phyloP scores from a whole-genome alignment of 805 yeast species.

The Kluyveromyces wickerhamii region DNA sequence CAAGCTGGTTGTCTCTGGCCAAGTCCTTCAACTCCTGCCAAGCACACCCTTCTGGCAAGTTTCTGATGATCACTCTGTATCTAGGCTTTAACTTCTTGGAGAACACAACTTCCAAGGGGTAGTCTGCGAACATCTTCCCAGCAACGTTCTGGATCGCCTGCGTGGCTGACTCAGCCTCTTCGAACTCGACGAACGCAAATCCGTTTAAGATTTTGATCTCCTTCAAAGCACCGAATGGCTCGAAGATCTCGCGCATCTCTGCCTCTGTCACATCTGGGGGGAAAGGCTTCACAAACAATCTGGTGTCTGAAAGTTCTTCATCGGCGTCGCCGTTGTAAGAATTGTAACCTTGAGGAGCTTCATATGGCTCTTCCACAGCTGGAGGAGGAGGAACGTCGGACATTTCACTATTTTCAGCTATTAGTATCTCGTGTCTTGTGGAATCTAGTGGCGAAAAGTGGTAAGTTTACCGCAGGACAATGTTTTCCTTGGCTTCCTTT shows the following conservation, averaged over 20 bases:
- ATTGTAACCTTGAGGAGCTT: conserved; percentile 12
- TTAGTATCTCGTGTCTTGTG: too few species aligned
- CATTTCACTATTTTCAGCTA: conserved; percentile 1
- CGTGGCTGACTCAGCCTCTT: conserved; percentile 59
- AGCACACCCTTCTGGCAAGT: conserved; percentile 67
- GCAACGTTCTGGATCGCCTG: conserved; percentile 70
- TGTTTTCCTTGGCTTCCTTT: too few species aligned
- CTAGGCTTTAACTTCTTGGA: conserved; percentile 53
- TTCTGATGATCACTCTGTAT: conserved; percentile 59
- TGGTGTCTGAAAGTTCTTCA: conserved; percentile 35
- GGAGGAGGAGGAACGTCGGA: conserved; percentile 6
- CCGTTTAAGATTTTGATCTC: conserved; percentile 73
- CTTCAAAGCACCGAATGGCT: conserved; percentile 56
- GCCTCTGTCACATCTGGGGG: conserved; percentile 46
- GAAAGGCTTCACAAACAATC: conserved; percentile 56
- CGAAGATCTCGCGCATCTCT: conserved; percentile 61
- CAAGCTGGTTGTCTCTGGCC: conserved; percentile 65
- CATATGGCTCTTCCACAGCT: conserved; percentile 8
- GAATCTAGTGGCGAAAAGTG: too few species aligned
- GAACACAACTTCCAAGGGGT: conserved; percentile 37
- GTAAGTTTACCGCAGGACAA: too few species aligned
- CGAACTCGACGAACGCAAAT: conserved; percentile 84
- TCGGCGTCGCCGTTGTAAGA: conserved; percentile 16
- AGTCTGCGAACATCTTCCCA: conserved; percentile 58
- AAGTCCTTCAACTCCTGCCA: conserved; percentile 91